Base-by-base conservation (phyloP, 2,329 filamentous ascomycete species). In the Cercospora sojina region DNA sequence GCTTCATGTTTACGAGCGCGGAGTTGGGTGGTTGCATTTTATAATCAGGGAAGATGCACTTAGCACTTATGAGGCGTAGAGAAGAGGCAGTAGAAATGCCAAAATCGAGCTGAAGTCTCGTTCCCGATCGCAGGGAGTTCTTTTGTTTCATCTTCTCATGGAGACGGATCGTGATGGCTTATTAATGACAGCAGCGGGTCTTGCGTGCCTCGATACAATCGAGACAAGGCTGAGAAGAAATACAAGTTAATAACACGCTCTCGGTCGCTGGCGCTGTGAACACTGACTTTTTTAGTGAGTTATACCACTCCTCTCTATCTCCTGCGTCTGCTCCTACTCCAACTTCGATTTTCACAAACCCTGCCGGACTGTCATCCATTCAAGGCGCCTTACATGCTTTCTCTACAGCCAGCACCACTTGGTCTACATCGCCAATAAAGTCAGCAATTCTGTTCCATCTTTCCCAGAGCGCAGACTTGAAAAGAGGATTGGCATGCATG, bases 1-100 rank as follows among this genome's bases (percentile, higher is more conserved):
- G 25, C 58, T 23, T 43, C 38, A 60, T 60, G 38, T 60, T 60
- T 60, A 60, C 41, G 58, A 60, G 58, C 58, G 58, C 58, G 58
- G 58, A 60, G 58, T 60, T 60, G 58, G 58, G n/a, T 5, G 58
- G 56, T 29, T 61, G 10, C 59, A 61, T 61, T 25, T 61, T 61
- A 32, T 9, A 25, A 1, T 35, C 20, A 3, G 43, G 43, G 43
- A 35, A 23, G 59, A 16, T 51, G 41, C 35, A 43, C 59, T 31
- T 6, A 61, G 41, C 29, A 49, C 29, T 49, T 29, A 31, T 25
- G 25, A 53, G 23, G 29, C 43, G 41, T 35, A 32, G 59, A 47
- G 7, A 27, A 59, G 56, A 57, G 29, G 29, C 27, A 57, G 6
- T 20, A 35, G 18, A 57, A 16, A 13, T 35, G 16, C 53, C 31